Conservation (phyloP, 2,329 filamentous ascomycete species). For the Sporothrix globosa region DNA sequence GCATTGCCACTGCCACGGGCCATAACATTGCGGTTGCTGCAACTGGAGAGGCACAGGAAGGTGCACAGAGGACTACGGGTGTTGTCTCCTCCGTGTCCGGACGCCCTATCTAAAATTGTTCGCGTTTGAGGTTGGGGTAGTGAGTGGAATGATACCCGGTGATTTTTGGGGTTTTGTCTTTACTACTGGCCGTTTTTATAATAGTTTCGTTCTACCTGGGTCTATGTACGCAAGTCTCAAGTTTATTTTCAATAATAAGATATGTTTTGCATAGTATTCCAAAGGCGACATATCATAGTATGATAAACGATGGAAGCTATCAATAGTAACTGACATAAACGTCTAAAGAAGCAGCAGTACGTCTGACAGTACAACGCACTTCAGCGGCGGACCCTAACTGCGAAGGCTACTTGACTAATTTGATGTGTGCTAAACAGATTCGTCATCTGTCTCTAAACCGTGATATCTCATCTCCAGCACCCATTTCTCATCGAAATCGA, state of each 20-base stretch:
- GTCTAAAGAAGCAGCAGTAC: too few species aligned
- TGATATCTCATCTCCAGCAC: slow-evolving; percentile 66
- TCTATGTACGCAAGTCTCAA: too few species aligned
- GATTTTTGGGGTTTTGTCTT: too few species aligned
- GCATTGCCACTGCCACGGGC: neutral
- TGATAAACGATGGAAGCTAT: too few species aligned
- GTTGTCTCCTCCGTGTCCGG: slow-evolving; percentile 12
- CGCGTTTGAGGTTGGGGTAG: neutral
- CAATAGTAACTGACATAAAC: too few species aligned
- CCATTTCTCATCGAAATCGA: slow-evolving; percentile 89
- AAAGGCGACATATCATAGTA: too few species aligned
- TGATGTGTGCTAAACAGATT: neutral
- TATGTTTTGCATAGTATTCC: neutral
- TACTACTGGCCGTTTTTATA: neutral
- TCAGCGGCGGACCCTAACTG: too few species aligned
- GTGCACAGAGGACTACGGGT: neutral
- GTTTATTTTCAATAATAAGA: too few species aligned
- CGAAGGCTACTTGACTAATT: too few species aligned
- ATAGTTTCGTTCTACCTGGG: too few species aligned
- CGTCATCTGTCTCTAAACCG: slow-evolving; percentile 26
- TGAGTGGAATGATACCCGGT: neutral
- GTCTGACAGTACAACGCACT: too few species aligned
- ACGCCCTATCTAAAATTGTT: neutral
- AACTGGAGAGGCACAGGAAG: neutral
- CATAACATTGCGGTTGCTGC: neutral